Evolutionary conservation across 116 monocot genomes (phyloP), one percentile per base, ranked within the genome.

Genomic region (Phalaenopsis hybrid): DNA sequence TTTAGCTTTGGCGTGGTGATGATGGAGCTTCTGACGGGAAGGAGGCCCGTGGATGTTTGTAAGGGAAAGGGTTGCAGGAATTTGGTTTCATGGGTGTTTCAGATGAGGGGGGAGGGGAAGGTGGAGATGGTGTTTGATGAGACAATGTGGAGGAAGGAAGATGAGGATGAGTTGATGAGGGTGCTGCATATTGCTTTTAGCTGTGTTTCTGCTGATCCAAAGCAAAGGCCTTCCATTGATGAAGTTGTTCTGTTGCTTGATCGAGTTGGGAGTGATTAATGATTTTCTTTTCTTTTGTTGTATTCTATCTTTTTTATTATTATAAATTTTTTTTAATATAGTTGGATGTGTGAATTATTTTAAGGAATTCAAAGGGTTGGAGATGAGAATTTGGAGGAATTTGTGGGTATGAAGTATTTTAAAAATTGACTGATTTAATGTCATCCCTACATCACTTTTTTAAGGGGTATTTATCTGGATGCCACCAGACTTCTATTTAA

Each of bases 1-100:
- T 90, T 83, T 72, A 90, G 90, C 80, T 88, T 88, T 45, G 90
- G 90, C 0, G 90, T 90, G 1, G 90, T 90, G 31, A 73, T 88
- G 12, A 67, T 90, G 79, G 90, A 90, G 76, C 87, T 90, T 48
- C 72, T 90, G 9, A 88, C 87, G 0, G 90, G 87, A 25, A 76
- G 85, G 34, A 68, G 90, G 80, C 90, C 90, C 0, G 83, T 90
- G 52, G 90, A 88, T 69, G 85, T 90, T 12, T 85, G 81, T 49
- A 86, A 85, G 81, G 85, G 83, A 10, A 90, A 81, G 78, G 90
- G 90, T 10, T 82, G 84, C 58, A 74, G 87, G 77, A 85, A 90
- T 80, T 85, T 90, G 63, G 90, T 90, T 5, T 83, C 90, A 0
- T 90, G 87, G 87, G 90, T 90, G 45, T 5, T 85, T 63, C 83